Base-by-base conservation (phyloP, 2,329 filamentous ascomycete genomes). In the Epichloe sp. region DNA sequence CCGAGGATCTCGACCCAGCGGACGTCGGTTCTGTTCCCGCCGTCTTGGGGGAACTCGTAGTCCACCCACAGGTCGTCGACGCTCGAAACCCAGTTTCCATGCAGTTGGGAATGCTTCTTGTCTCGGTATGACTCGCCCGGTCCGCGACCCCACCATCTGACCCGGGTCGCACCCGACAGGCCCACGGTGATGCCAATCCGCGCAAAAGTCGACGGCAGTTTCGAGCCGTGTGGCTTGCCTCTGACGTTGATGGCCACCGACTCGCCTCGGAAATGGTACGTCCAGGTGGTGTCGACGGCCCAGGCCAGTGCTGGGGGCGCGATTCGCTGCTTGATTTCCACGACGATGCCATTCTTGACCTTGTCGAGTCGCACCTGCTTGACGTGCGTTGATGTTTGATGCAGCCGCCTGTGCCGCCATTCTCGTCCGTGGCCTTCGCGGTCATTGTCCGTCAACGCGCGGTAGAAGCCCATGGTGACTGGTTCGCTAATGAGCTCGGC, bases 41-140 rank as follows among this genome's bases (percentile, higher is more conserved):
- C 73, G 53, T 87, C 83, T 62, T 87, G 83, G 0, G 83, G 83
- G 51, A 78, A 81, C 56, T 87, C 83, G 59, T 85, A 86, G 43
- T 77, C 71, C 1, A 76, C 70, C 62, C 75, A 78, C 0, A 86
- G 67, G 1, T 73, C 68, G 45, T 77, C 73, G 2, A 80, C 66
- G 1, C 57, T 57, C 11, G 62, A 57, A 2, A 68, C 67, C 65
- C 72, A 81, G 47, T 73, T 75, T 6, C 79, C 82, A 4, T 84
- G 65, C 1, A 65, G 63, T 60, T 85, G 81, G 4, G 77, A 75
- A 12, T 71, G 61, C 62, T 85, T 84, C 68, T 76, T 82, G 65
- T 88, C 84, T 15, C 69, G 67, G 67, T 86, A 88, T 11, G 73
- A 77, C 62, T 86, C 82, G 2, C 79, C 79, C 0, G 80, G 80